Evolutionary conservation across 2,329 filamentous ascomycete species (phyloP), one percentile per base, ranked within the genome.

Genomic region (Rutstroemia sydowiana): DNA sequence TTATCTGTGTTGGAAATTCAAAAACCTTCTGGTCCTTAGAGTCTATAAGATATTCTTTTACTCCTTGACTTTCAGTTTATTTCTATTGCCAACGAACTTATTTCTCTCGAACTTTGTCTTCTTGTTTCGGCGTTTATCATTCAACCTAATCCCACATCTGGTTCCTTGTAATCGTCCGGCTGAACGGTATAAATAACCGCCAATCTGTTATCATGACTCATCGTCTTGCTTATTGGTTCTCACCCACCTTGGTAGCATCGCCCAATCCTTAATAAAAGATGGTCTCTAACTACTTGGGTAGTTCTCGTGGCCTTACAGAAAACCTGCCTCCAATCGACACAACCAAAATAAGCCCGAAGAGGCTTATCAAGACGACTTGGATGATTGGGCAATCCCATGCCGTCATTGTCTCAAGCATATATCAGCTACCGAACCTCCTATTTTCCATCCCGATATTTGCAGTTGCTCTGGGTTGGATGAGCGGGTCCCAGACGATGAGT

Each of bases 381-480:
- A 54, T 14, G 57, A 57, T 11, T 63, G 58, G 53, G 23, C 46
- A n/a, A n/a, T 37, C 21, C 42, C 26, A 18, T 64, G 60, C 20
- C 42, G 46, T 21, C 18, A 30, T 31, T 63, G 61, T 55, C 57
- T 55, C 53, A 59, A 58, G 32, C 51, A 49, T 8, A 57, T 60
- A 26, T 61, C 59, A 5, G 43, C 61, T 10, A 52, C 55, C 10
- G 59, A 61, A 13, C 61, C 57, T 23, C 62, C 61, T 1, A 31
- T 56, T 47, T 58, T 57, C 55, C 63, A 61, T 39, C 14, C 53
- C 9, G 59, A 61, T 10, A 63, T 63, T 16, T 63, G 61, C 42
- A 49, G 54, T 51, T 65, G 61, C 44, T 54, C 54, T 11, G 57
- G 60, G 42, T 34, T 56, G 9, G 58, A 50, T 28, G 34, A 39